Evolutionary conservation across 805 yeast genomes (phyloP).

Genomic region (Metschnikowia borealis): DNA sequence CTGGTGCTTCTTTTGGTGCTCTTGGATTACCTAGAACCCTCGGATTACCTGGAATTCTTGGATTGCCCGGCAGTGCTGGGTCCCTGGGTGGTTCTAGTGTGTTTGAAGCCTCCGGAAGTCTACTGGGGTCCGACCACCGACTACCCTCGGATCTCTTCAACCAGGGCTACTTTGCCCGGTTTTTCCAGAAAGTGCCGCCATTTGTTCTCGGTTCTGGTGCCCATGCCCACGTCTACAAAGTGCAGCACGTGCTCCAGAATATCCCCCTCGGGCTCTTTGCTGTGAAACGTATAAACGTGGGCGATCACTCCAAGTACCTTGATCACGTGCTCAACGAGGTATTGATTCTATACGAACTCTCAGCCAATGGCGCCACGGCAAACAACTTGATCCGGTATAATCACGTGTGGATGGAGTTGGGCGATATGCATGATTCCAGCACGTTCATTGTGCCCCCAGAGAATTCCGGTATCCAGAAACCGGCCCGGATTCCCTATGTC

Average conservation of each 20-base stretch:
- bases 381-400: conserved; percentile 74
- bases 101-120: too few relatives aligned
- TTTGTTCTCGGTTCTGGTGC: conserved; percentile 73
- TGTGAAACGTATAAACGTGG: conserved; percentile 78
- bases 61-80: neutral
- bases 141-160: conserved; percentile 60
- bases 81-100: too few relatives aligned
- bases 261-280: conserved; percentile 77
- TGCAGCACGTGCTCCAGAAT: conserved; percentile 73
- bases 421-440: conserved; percentile 45
- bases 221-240: conserved; percentile 79
- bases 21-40: too few relatives aligned
- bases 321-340: conserved; percentile 75
- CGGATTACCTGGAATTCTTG: neutral
- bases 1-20: too few relatives aligned
- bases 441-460: conserved; percentile 22
- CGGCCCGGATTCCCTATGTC: conserved; percentile 57
- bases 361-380: conserved; percentile 40
- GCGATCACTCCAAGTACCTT: conserved; percentile 67
- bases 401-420: conserved; percentile 88
- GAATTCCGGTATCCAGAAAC: neutral
- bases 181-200: conserved; percentile 57
- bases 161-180: conserved; percentile 75
- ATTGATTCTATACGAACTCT: conserved; percentile 55
- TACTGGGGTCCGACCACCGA: neutral